phyloP scores from a whole-genome alignment of 2,329 filamentous ascomycete genomes.

The Neurospora crassa region DNA sequence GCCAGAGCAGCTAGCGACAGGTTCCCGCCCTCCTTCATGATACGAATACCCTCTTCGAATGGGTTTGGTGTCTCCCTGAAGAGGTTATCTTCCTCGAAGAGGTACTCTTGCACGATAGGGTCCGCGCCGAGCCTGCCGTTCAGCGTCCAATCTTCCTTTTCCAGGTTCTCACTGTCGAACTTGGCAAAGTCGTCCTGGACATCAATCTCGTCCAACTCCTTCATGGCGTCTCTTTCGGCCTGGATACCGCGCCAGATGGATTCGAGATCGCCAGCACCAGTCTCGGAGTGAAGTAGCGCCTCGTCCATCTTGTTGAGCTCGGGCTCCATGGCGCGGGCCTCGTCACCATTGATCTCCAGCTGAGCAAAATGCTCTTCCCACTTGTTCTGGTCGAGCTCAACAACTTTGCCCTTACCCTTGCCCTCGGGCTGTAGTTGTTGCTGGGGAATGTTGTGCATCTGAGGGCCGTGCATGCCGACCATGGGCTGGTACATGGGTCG shows the following conservation, averaged over 20 bases:
- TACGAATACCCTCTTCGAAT: slow-evolving; percentile 86
- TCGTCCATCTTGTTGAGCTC: slow-evolving; percentile 83
- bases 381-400: slow-evolving; percentile 85
- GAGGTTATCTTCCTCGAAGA: slow-evolving; percentile 91
- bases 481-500: slow-evolving; percentile 41
- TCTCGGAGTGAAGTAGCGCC: slow-evolving; percentile 54
- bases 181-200: slow-evolving; percentile 55
- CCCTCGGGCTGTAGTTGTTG: slow-evolving; percentile 38
- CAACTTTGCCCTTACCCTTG: slow-evolving; percentile 84
- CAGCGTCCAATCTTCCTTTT: slow-evolving; percentile 55
- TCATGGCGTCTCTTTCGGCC: slow-evolving; percentile 62
- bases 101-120: slow-evolving; percentile 76
- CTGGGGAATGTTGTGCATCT: slow-evolving; percentile 31
- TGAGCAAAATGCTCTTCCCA: slow-evolving; percentile 97
- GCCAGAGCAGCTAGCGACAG: slow-evolving; percentile 86
- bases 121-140: slow-evolving; percentile 54
- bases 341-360: slow-evolving; percentile 66
- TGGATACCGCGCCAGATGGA: slow-evolving; percentile 78
- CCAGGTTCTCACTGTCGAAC: slow-evolving; percentile 46
- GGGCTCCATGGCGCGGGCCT: slow-evolving; percentile 63
- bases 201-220: slow-evolving; percentile 53
- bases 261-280: slow-evolving; percentile 80
- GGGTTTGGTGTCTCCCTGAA: slow-evolving; percentile 69
- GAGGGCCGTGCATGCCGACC: slow-evolving; percentile 33
- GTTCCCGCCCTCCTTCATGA: slow-evolving; percentile 90